Base-by-base conservation (phyloP, 2,329 filamentous ascomycete species). In the Aspergillus sp. region DNA sequence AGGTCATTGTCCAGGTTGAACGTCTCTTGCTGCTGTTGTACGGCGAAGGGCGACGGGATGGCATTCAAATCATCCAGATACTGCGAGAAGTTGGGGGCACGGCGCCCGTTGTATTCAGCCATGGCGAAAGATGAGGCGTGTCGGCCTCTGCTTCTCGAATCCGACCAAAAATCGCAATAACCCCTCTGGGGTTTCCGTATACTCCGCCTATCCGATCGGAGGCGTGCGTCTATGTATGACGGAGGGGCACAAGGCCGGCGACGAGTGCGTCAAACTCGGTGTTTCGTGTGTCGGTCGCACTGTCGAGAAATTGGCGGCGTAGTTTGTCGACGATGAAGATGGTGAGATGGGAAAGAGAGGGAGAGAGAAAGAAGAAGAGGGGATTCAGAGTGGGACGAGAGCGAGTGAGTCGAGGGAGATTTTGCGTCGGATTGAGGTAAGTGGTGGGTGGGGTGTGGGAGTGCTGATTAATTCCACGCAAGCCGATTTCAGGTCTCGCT, bases 51-150 rank as follows among this genome's bases (percentile, higher is more conserved):
- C 60, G 87, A 80, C 2, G 83, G 83, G 56, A 88, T 80, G 46
- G 83, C 85, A 80, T 96, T 96, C 68, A 97, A 82, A 66, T 93
- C 89, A 69, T 90, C 89, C 64, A 97, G 83, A 79, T 95, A 96
- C 71, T 92, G 89, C 70, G 91, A 92, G 77, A 96, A 90, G 75
- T 96, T 96, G 70, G 90, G 89, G 67, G 85, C 90, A 71, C 89
- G 87, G 62, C 91, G 89, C 70, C 87, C 88, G 76, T 84, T 87
- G 83, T 87, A 92, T 73, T 81, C 84, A 73, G 90, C 86, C 89
- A 92, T 92, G 69, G 55, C 68, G 53, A 23, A 41, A 66, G 45
- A 50, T 14, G 61, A 62, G 63, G 59, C 41, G 52, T 55, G 19
- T 40, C 17, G 33, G 46, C 63, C 60, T 63, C 58, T 55, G 17